Percentiles rank a stretch among this genome's conserved stretches.
These are phyloP conservation scores for Ramaria sp. DNA, from an alignment of 768 basidiomycete genomes.

Conservation along the genomic window DNA sequence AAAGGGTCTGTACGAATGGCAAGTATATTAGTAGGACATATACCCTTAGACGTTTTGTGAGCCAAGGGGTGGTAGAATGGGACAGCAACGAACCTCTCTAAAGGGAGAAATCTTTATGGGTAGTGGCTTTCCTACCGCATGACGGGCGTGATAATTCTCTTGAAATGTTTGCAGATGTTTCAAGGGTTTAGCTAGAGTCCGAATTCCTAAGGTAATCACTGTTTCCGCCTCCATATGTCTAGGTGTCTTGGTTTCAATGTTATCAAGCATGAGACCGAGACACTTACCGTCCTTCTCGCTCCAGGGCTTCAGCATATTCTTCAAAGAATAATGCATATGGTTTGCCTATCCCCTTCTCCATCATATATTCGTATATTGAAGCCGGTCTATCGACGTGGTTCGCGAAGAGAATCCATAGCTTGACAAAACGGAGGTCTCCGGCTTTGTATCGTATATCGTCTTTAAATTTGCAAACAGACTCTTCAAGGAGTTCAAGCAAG, in stretches of 20 bases:
- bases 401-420: constrained; percentile 85
- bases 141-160: constrained; percentile 61
- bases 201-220: constrained; percentile 74
- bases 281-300: constrained; percentile 64
- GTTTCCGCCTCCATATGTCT: constrained; percentile 73
- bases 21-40: not conserved
- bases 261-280: not conserved
- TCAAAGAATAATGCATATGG: constrained; percentile 77
- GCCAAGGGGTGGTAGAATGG: not conserved
- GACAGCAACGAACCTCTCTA: constrained; percentile 1
- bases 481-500: constrained; percentile 71
- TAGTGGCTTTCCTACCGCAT: constrained; percentile 4
- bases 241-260: not conserved
- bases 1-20: constrained; percentile 1
- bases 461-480: constrained; percentile 72
- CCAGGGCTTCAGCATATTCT: constrained; percentile 77
- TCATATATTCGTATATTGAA: constrained; percentile 77
- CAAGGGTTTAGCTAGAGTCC: constrained; percentile 68
- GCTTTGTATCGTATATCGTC: constrained; percentile 70
- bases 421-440: constrained; percentile 81
- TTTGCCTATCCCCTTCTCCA: constrained; percentile 83
- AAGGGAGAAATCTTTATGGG: constrained; percentile 2
- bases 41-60: not conserved
- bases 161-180: constrained; percentile 78
- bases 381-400: constrained; percentile 62